phyloP scores from a whole-genome alignment of 2,329 filamentous ascomycete genomes.

The Diaporthe ilicicola region DNA sequence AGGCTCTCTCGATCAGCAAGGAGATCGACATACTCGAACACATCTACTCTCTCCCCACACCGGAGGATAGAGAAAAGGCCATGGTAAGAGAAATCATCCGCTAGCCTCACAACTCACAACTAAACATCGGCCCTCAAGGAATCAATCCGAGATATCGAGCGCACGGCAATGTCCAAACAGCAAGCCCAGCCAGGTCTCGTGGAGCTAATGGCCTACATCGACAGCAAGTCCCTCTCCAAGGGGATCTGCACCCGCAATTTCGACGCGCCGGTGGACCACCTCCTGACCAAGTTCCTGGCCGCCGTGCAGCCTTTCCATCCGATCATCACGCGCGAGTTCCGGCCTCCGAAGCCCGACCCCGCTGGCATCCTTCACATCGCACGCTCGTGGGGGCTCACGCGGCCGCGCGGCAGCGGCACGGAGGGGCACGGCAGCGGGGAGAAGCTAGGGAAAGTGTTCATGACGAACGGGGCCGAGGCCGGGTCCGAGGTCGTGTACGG shows the following conservation, averaged over 20 bases:
- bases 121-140: slow-evolving; percentile 43
- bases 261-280: slow-evolving; percentile 77
- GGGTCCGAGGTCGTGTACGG: slow-evolving; percentile 36
- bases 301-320: slow-evolving; percentile 72
- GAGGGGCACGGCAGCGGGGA: neutral
- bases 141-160: slow-evolving; percentile 82
- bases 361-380: slow-evolving; percentile 90
- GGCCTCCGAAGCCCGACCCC: slow-evolving; percentile 85
- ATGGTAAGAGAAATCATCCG: slow-evolving; percentile 46
- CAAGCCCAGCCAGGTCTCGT: slow-evolving; percentile 82
- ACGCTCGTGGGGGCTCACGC: slow-evolving; percentile 72
- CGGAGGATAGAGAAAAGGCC: slow-evolving; percentile 66
- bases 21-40: slow-evolving; percentile 87
- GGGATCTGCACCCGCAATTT: slow-evolving; percentile 97
- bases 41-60: slow-evolving; percentile 76
- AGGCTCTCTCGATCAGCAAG: slow-evolving; percentile 76
- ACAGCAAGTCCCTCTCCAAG: slow-evolving; percentile 72
- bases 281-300: slow-evolving; percentile 78
- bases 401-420: slow-evolving; percentile 11
- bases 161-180: slow-evolving; percentile 80
- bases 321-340: slow-evolving; percentile 85
- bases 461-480: slow-evolving; percentile 23
- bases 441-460: slow-evolving; percentile 9
- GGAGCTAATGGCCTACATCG: slow-evolving; percentile 83
- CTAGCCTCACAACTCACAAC: neutral